Conservation (phyloP, 2,329 filamentous ascomycete species). For the Pseudocercospora eumusae region DNA sequence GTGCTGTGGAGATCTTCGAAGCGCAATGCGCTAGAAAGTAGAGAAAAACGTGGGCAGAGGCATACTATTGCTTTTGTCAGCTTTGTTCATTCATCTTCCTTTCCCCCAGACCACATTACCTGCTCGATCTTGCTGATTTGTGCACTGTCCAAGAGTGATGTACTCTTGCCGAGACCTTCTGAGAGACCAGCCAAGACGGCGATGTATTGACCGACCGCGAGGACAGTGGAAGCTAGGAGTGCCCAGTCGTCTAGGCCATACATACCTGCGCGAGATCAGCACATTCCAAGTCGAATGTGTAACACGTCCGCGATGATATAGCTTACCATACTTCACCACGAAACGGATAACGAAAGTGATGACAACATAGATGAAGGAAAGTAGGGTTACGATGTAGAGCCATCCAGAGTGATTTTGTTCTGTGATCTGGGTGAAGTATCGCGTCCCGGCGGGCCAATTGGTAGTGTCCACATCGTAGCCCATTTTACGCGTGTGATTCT, state of each 20-base stretch:
- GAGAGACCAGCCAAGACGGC: slow-evolving; percentile 27
- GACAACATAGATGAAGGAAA: slow-evolving; percentile 28
- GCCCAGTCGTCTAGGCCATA: slow-evolving; percentile 37
- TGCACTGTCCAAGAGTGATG: slow-evolving; percentile 7
- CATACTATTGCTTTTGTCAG: slow-evolving; percentile 18
- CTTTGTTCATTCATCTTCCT: not conserved
- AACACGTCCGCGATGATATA: not conserved
- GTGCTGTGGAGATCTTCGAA: slow-evolving; percentile 29
- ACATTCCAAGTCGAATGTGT: not conserved
- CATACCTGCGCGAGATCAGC: slow-evolving; percentile 13
- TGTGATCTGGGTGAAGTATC: slow-evolving; percentile 25
- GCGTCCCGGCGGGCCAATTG: slow-evolving; percentile 25
- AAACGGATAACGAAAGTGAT: slow-evolving; percentile 25
- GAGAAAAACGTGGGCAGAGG: slow-evolving; percentile 20
- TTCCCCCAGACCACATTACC: slow-evolving; percentile 7
- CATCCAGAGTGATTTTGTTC: slow-evolving; percentile 25
- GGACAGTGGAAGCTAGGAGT: slow-evolving; percentile 29
- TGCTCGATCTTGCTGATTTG: slow-evolving; percentile 17
- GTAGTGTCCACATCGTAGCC: slow-evolving; percentile 18
- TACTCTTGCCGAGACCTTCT: slow-evolving; percentile 27
- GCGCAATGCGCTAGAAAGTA: slow-evolving; percentile 23
- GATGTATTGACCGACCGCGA: slow-evolving; percentile 31
- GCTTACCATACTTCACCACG: slow-evolving; percentile 27
- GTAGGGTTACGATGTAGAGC: slow-evolving; percentile 28
- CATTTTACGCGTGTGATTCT: not conserved